These are phyloP conservation scores for Aspergillus tamarii DNA, from an alignment of 2,329 filamentous ascomycete species.

Conservation along the genomic window DNA sequence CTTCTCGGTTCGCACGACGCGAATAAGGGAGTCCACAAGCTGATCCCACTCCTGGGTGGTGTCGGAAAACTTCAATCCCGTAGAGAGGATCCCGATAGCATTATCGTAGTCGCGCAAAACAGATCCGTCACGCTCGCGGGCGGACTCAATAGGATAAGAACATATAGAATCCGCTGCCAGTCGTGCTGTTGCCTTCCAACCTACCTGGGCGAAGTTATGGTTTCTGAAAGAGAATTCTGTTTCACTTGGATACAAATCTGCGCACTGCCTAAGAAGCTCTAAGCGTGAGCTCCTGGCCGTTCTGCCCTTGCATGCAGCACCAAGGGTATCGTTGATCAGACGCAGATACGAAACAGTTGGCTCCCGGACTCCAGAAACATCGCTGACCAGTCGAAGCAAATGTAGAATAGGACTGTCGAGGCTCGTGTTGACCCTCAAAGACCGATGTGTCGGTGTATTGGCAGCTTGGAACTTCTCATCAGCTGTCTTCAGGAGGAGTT, in stretches of 20 bases:
- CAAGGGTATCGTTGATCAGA: constrained; percentile 35
- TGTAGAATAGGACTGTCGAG: constrained; percentile 43
- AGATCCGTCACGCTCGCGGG: constrained; percentile 54
- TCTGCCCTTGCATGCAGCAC: constrained; percentile 38
- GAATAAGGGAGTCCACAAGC: constrained; percentile 61
- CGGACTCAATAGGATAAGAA: constrained; percentile 42
- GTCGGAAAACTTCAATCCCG: constrained; percentile 50
- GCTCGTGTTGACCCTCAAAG: constrained; percentile 29
- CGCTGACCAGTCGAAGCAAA: constrained; percentile 40
- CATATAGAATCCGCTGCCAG: constrained; percentile 44
- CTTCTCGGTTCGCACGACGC: constrained; percentile 62
- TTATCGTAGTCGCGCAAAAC: constrained; percentile 70
- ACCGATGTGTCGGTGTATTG: constrained; percentile 41
- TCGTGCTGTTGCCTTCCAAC: constrained; percentile 42
- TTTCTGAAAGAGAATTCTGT: constrained; percentile 14
- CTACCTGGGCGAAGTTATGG: constrained; percentile 23
- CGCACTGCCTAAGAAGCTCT: constrained; percentile 43
- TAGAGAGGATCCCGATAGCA: constrained; percentile 67
- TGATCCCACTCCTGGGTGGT: constrained; percentile 44
- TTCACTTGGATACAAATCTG: constrained; percentile 29
- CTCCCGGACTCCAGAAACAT: constrained; percentile 18
- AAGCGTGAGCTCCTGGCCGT: constrained; percentile 40
- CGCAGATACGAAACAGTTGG: constrained; percentile 31
- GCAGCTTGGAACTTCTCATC: constrained; percentile 57
- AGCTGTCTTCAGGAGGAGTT: constrained; percentile 55